Conservation (phyloP, 805 yeast genomes). For the Candida tammaniensis region DNA sequence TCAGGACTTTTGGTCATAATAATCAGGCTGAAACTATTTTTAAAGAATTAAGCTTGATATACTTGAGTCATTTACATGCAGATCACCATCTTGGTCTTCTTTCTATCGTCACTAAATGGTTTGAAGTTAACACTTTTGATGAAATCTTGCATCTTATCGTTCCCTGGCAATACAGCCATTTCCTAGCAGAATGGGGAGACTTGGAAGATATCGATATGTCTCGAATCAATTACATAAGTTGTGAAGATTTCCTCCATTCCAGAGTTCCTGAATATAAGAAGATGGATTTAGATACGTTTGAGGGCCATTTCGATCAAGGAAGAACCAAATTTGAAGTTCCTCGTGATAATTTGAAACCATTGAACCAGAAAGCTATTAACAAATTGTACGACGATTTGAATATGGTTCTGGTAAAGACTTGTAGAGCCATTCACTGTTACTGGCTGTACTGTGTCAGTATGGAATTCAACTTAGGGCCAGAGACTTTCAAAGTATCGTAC, state of each 20-base stretch:
- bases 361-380: constrained; percentile 24
- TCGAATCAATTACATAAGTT: constrained; percentile 52
- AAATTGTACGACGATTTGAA: constrained; percentile 41
- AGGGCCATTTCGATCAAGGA: constrained; percentile 26
- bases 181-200: constrained; percentile 65
- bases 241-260: constrained; percentile 51
- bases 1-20: constrained; percentile 55
- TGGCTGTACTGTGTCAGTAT: constrained; percentile 69
- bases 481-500: constrained; percentile 68
- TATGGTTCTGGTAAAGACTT: constrained; percentile 49
- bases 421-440: constrained; percentile 81
- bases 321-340: constrained; percentile 14
- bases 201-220: constrained; percentile 44
- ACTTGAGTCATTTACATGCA: constrained; percentile 89
- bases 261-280: constrained; percentile 31
- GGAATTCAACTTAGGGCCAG: constrained; percentile 45
- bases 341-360: constrained; percentile 22
- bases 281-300: constrained; percentile 29
- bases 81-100: constrained; percentile 92
- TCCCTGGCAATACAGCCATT: constrained; percentile 72
- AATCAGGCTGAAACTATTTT: constrained; percentile 44
- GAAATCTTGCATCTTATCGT: constrained; percentile 55
- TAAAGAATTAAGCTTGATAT: constrained; percentile 61
- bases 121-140: constrained; percentile 30
- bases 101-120: constrained; percentile 70